Evolutionary conservation across 2,329 filamentous ascomycete genomes (phyloP), one percentile per base, ranked within the genome.

Genomic region (Phyllosticta citribraziliensis): DNA sequence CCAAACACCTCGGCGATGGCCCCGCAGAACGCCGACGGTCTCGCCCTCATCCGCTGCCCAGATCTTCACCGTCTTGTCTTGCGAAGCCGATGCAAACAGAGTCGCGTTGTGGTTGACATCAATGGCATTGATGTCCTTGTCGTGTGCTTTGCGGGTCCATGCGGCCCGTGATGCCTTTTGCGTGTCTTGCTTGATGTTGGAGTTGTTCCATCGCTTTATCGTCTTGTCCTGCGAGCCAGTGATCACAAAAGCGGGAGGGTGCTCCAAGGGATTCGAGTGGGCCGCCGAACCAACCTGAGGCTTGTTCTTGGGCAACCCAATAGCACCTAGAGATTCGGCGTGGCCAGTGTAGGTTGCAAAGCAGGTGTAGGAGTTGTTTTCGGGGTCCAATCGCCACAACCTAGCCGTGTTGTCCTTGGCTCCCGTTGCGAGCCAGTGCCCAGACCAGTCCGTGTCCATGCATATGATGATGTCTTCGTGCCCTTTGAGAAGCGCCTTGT

Each of bases 121-220:
- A 57, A 99, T 83, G 2, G 94, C 91, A 68, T 99, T 99, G 75
- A 99, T 99, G 67, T 99, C 94, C 72, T 99, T 99, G 70, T 99
- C 94, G 74, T 99, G 94, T 0, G 94, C 94, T 74, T 97, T 96
- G 61, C 94, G 84, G 0, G 94, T 97, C 73, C 89, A 99, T 4
- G 86, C 76, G 51, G 90, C 90, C 67, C 85, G 79, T 10, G 85
- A 77, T 10, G 82, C 80, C 62, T 82, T 81, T 63, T 82, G 83
- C 55, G 76, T 73, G 25, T 72, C 72, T 62, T 73, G 63, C n/a
- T 35, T 52, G 12, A 53, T 40, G 19, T 56, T 72, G 24, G 66
- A 68, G 20, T 58, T 83, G 64, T 96, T 89, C 91, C 94, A 97
- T 66, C 88, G 87, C 78, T 99, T 99, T 67, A 99, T 83, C 0